Percentiles rank a stretch among this genome's conserved stretches.
Conservation (phyloP, 1,139 yeast genomes). For the Scheffersomyces segobiensis region DNA sequence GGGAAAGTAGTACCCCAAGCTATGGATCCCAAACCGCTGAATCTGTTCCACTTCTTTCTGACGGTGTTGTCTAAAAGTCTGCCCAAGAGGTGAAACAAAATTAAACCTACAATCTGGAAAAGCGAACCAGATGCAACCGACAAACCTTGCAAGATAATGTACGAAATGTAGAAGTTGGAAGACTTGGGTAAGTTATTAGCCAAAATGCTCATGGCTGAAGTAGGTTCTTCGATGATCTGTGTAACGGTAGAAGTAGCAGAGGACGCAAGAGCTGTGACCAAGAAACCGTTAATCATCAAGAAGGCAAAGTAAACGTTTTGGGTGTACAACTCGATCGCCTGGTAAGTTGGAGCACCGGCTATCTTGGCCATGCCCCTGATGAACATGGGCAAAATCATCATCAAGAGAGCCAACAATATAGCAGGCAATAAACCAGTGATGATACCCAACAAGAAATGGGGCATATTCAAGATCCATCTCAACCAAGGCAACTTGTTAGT, state of each 20-base stretch:
- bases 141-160: conserved; percentile 78
- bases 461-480: conserved; percentile 68
- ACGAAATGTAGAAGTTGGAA: conserved; percentile 79
- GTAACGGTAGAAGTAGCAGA: conserved; percentile 76
- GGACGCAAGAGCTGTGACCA: conserved; percentile 69
- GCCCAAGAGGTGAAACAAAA: conserved; percentile 71
- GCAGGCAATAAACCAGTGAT: conserved; percentile 88
- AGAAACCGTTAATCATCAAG: conserved; percentile 68
- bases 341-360: conserved; percentile 65
- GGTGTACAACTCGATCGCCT: conserved; percentile 67
- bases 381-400: conserved; percentile 75
- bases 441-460: conserved; percentile 67
- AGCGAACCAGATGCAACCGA: conserved; percentile 78
- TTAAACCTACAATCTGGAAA: conserved; percentile 73
- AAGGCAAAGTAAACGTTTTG: conserved; percentile 75
- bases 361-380: conserved; percentile 67
- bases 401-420: conserved; percentile 74
- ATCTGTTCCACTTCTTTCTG: conserved; percentile 81
- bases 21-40: conserved; percentile 58
- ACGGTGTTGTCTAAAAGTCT: conserved; percentile 74
- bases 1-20: conserved; percentile 93
- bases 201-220: conserved; percentile 64
- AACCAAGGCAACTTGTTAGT: conserved; percentile 70
- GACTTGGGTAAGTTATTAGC: conserved; percentile 83
- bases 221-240: conserved; percentile 62